Percentiles rank a stretch among this genome's conserved stretches.
Evolutionary conservation across 2,329 filamentous ascomycete genomes (phyloP).

Genomic region (Cladophialophora yegresii): DNA sequence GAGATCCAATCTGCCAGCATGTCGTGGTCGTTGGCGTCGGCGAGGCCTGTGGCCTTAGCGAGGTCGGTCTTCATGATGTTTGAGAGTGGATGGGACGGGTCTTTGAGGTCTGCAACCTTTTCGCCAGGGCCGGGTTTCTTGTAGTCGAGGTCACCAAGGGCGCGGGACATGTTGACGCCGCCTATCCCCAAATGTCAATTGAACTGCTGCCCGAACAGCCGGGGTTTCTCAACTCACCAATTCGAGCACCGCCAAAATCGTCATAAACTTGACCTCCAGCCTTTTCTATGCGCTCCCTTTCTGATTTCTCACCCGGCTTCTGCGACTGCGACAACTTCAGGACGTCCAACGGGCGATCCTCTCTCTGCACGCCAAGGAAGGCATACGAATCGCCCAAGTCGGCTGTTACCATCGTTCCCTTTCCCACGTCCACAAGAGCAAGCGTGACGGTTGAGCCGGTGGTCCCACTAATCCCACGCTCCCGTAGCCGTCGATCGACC

Average conservation of each 20-base stretch:
- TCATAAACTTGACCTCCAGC: neutral
- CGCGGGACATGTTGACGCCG: neutral
- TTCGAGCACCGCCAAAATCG: neutral
- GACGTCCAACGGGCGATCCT: neutral
- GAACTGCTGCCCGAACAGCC: neutral
- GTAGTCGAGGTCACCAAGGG: neutral
- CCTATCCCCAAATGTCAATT: neutral
- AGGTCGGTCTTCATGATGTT: neutral
- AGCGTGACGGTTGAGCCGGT: neutral
- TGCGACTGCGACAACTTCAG: neutral
- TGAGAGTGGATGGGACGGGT: neutral
- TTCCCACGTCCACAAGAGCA: neutral
- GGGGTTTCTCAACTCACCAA: neutral
- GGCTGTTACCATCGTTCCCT: slow-evolving; percentile 1
- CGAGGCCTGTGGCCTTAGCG: neutral
- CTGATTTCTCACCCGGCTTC: neutral
- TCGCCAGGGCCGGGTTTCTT: neutral
- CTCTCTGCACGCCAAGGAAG: neutral
- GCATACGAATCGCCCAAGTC: neutral
- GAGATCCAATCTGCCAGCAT: slow-evolving; percentile 2
- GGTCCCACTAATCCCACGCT: neutral
- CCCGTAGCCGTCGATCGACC: neutral
- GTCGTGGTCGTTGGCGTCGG: neutral
- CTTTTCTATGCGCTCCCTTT: neutral
- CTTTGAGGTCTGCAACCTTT: neutral